Conservation (phyloP, 2,329 filamentous ascomycete species). For the Phaeosphaeria sp. region DNA sequence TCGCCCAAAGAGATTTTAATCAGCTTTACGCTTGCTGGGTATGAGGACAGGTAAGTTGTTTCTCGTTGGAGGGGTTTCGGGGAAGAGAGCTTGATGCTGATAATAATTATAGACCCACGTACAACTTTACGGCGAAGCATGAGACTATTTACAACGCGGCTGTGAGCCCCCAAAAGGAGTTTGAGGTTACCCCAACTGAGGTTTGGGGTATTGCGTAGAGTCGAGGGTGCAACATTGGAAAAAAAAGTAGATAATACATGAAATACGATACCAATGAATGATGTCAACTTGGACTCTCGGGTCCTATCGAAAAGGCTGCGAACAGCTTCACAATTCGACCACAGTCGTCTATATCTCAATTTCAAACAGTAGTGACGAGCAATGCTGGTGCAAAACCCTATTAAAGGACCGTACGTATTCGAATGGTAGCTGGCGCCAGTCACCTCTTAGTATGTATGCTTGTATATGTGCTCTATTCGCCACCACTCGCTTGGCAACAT, state of each 20-base stretch:
- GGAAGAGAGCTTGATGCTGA: neutral
- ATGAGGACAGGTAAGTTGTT: slow-evolving; percentile 12
- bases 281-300: too few species aligned
- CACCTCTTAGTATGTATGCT: too few species aligned
- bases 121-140: slow-evolving; percentile 24
- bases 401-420: too few species aligned
- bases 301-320: too few species aligned
- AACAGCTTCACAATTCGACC: too few species aligned
- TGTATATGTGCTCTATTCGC: too few species aligned
- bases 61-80: neutral
- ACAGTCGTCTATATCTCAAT: too few species aligned
- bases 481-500: too few species aligned
- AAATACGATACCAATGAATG: neutral
- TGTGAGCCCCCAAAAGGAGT: slow-evolving; percentile 17
- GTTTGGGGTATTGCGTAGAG: slow-evolving; percentile 12
- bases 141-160: slow-evolving; percentile 23
- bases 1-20: slow-evolving; percentile 15
- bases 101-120: slow-evolving; percentile 17
- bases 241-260: neutral
- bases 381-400: too few species aligned
- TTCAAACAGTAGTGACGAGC: too few species aligned
- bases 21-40: slow-evolving; percentile 14
- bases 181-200: slow-evolving; percentile 19
- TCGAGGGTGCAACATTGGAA: neutral
- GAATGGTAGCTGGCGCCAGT: too few species aligned